Conservation (phyloP, 306 rosid species). For the Prinsepia uniflora region DNA sequence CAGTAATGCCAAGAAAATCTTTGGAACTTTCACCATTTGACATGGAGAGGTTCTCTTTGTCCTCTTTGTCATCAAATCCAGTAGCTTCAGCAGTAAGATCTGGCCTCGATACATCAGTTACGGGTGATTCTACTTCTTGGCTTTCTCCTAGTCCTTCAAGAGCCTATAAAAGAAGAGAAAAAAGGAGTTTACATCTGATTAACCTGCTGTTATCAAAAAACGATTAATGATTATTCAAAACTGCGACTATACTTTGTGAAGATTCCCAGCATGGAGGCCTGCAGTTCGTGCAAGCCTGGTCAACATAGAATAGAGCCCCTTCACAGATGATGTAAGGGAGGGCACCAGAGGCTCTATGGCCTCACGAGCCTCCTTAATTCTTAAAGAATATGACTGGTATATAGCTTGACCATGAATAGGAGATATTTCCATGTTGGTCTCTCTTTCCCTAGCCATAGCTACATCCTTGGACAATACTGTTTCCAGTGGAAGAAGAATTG, state of each 20-base stretch:
- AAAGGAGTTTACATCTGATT: constrained; percentile 5
- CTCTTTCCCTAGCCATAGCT: constrained; percentile 66
- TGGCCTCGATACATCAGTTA: constrained; percentile 52
- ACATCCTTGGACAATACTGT: constrained; percentile 85
- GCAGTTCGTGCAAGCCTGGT: constrained; percentile 87
- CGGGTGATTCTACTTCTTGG: constrained; percentile 78
- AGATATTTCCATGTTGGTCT: constrained; percentile 74
- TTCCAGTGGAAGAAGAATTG: constrained; percentile 86
- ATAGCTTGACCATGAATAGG: constrained; percentile 96
- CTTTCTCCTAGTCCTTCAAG: constrained; percentile 98
- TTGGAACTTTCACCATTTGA: constrained; percentile 50
- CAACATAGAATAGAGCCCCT: constrained; percentile 79
- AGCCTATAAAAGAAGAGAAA: constrained; percentile 55
- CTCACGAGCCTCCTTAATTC: constrained; percentile 77
- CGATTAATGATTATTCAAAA: constrained; percentile 22
- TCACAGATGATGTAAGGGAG: constrained; percentile 66
- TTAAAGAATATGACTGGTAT: constrained; percentile 75
- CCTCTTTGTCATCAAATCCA: constrained; percentile 64
- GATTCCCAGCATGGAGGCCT: constrained; percentile 91
- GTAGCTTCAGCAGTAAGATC: constrained; percentile 56
- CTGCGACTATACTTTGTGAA: constrained; percentile 67
- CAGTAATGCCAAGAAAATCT: constrained; percentile 46
- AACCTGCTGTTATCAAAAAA: constrained; percentile 18
- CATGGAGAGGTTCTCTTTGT: constrained; percentile 49
- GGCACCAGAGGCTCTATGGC: constrained; percentile 72